Base-by-base conservation (phyloP, 2,329 filamentous ascomycete genomes). In the Zalaria sp. region DNA sequence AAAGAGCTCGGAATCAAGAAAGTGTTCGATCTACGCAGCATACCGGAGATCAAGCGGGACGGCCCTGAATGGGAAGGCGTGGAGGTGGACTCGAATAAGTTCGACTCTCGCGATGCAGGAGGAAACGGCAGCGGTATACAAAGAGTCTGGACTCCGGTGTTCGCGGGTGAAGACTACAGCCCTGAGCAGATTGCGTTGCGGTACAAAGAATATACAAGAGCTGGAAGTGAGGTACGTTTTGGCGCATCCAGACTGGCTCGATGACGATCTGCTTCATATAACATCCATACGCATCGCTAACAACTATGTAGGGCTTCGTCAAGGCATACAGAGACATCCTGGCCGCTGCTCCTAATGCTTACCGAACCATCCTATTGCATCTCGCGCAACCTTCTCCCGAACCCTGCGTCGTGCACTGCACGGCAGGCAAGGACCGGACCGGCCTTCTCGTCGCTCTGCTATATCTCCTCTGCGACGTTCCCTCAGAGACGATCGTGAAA, bases 371-470 rank as follows among this genome's bases (percentile, higher is more conserved):
- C 45, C 65, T 85, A 34, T 55, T 60, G 10, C 73, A 83, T 50
- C 62, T 85, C 57, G 72, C 52, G 48, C 43, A 59, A 39, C 53
- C 59, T 25, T 49, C 61, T 6, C 47, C 53, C 6, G 51, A 61
- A 40, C 55, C 64, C 35, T 59, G 81, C 6, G 63, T 85, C 5
- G 64, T 86, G 5, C 81, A 88, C 54, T 87, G 83, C 58, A 83
- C 81, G 0, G 81, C 79, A 0, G 83, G 83, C 8, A 88, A 88
- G 59, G 83, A 88, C 57, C 69, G 83, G 35, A 87, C 83, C 0
- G 83, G 83, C 2, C 69, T 87, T 4, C 61, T 85, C 36, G 73
- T 75, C 38, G 82, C 79, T 3, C 51, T 88, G 34, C 56, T 87
- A 5, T 65, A 85, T 34, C 62, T 71, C 26, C 65, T 85, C 27